Conservation (phyloP, 2,329 filamentous ascomycete species). For the Cladosporium phlei region DNA sequence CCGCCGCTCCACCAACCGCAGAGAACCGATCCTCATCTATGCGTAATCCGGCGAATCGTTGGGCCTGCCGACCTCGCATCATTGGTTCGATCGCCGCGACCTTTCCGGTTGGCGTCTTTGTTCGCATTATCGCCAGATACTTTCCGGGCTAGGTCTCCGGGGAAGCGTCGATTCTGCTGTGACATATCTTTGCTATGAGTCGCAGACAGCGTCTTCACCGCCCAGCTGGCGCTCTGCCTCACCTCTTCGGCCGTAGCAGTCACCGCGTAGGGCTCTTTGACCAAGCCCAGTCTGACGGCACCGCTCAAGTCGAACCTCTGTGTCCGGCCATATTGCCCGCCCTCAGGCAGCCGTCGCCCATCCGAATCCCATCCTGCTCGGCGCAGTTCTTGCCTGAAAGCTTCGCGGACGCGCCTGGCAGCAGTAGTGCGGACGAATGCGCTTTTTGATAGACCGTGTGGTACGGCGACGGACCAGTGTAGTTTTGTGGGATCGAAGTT, state of each 20-base stretch:
- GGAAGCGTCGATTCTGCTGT: background rate
- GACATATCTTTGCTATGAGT: background rate
- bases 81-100: no score
- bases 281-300: constrained; percentile 14
- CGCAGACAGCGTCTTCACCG: constrained; percentile 9
- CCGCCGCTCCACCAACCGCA: no score
- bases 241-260: constrained; percentile 19
- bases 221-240: constrained; percentile 12
- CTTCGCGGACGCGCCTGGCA: constrained; percentile 40
- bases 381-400: constrained; percentile 43
- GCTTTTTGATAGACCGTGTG: constrained; percentile 32
- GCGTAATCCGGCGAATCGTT: background rate
- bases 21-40: background rate
- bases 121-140: background rate
- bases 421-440: constrained; percentile 45
- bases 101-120: no score
- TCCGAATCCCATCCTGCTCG: constrained; percentile 41
- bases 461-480: constrained; percentile 44
- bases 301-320: constrained; percentile 7
- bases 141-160: background rate
- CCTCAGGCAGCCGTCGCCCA: constrained; percentile 17
- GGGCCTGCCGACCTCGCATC: background rate
- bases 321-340: background rate
- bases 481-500: constrained; percentile 36
- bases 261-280: constrained; percentile 18